These are phyloP conservation scores for Coniochaeta sp. DNA, from an alignment of 2,329 filamentous ascomycete species.

Conservation along the genomic window DNA sequence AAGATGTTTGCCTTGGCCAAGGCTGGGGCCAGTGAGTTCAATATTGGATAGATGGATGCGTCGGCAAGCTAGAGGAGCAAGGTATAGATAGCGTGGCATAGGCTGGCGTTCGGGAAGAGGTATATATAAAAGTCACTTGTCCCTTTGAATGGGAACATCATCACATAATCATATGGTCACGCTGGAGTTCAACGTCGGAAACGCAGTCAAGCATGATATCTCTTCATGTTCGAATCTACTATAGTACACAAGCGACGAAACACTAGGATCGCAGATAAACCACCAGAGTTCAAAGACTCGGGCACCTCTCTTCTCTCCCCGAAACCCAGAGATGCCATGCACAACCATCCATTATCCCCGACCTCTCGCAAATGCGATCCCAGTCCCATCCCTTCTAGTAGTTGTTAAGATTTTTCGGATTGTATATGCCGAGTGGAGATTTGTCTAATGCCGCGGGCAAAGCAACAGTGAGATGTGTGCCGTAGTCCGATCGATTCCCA, in stretches of 20 bases:
- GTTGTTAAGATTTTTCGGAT: not conserved
- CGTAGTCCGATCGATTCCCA: not conserved
- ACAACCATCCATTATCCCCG: not conserved
- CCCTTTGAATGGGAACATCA: not conserved
- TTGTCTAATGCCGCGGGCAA: not conserved
- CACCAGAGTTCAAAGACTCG: not conserved
- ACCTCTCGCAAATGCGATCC: not conserved
- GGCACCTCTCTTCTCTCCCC: not conserved
- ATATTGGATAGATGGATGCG: not conserved
- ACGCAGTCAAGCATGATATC: not conserved
- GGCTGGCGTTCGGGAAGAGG: not conserved
- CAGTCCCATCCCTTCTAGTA: slow-evolving; percentile 1
- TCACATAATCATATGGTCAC: not conserved
- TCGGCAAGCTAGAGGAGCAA: not conserved
- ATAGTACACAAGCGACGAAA: not conserved
- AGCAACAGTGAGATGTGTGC: not conserved
- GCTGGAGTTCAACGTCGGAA: not conserved
- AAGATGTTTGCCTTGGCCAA: slow-evolving; percentile 3
- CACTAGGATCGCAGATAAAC: not conserved
- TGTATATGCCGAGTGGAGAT: slow-evolving; percentile 3
- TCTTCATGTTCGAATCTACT: not conserved
- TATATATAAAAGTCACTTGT: not conserved
- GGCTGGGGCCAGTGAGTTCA: slow-evolving; percentile 1
- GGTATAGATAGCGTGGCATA: not conserved
- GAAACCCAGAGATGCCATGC: not conserved